These are phyloP conservation scores for Lindgomyces ingoldianus DNA, from an alignment of 495 filamentous ascomycete species.

Conservation along the genomic window DNA sequence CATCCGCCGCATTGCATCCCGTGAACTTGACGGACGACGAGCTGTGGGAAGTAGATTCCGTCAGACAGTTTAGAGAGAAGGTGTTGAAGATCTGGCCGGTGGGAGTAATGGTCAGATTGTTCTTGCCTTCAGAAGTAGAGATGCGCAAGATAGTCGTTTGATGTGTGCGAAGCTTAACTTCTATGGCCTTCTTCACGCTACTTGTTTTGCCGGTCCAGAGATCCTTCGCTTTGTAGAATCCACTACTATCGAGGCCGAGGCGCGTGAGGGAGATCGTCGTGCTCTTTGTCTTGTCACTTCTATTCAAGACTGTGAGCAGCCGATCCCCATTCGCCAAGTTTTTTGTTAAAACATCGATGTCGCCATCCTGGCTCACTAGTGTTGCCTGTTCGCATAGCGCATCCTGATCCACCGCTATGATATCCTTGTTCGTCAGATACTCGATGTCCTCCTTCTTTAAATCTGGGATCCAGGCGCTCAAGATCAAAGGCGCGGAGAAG, in stretches of 20 bases:
- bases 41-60: not conserved
- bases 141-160: slow-evolving; percentile 24
- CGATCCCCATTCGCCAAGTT: slow-evolving; percentile 33
- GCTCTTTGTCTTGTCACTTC: slow-evolving; percentile 3
- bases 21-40: slow-evolving; percentile 1
- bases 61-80: slow-evolving; percentile 26
- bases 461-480: slow-evolving; percentile 48
- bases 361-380: slow-evolving; percentile 44
- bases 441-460: slow-evolving; percentile 42
- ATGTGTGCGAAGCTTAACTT: not conserved
- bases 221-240: slow-evolving; percentile 18
- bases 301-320: slow-evolving; percentile 25
- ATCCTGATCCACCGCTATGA: slow-evolving; percentile 50
- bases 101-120: slow-evolving; percentile 8
- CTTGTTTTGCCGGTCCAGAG: slow-evolving; percentile 20
- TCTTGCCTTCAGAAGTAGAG: not conserved
- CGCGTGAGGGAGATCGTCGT: slow-evolving; percentile 8
- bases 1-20: slow-evolving; percentile 11
- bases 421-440: slow-evolving; percentile 44
- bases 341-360: slow-evolving; percentile 30
- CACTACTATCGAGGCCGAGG: slow-evolving; percentile 16
- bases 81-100: slow-evolving; percentile 33
- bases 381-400: slow-evolving; percentile 48
- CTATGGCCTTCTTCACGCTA: not conserved
- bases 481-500: slow-evolving; percentile 47